Evolutionary conservation across 192 early-diverging fungal genomes (phyloP).

Genomic region (Coemansia sp.): DNA sequence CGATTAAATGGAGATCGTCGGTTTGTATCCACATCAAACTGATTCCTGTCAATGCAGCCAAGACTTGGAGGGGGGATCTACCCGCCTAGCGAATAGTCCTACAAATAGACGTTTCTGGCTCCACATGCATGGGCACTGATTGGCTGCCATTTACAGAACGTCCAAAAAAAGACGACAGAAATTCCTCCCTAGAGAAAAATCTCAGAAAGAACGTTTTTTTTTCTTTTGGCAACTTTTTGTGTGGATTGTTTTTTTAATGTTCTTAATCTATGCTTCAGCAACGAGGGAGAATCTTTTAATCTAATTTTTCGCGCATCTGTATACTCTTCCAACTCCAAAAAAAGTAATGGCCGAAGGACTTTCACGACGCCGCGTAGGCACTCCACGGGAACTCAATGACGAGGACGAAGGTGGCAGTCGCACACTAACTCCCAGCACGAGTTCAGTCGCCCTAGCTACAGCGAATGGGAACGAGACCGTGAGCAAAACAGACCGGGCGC

Average conservation of each 20-base stretch:
- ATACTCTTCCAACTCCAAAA: not conserved
- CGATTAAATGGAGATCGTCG: not conserved
- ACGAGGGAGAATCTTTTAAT: not conserved
- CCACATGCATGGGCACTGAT: too few relatives aligned
- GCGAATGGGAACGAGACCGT: not conserved
- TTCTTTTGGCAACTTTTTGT: not conserved
- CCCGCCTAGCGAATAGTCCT: too few relatives aligned
- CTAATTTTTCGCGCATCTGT: constrained; percentile 8
- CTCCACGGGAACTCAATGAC: constrained; percentile 29
- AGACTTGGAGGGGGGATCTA: too few relatives aligned
- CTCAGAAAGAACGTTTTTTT: not conserved
- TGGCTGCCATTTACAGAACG: too few relatives aligned
- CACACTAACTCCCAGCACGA: not conserved
- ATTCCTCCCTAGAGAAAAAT: too few relatives aligned
- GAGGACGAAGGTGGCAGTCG: not conserved
- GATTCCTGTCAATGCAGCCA: too few relatives aligned
- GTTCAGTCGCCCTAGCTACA: not conserved
- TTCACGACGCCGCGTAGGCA: constrained; percentile 43
- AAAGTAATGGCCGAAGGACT: constrained; percentile 44
- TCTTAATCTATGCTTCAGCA: not conserved
- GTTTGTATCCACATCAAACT: too few relatives aligned
- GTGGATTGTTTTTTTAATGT: not conserved
- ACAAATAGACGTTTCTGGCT: too few relatives aligned
- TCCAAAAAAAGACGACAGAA: too few relatives aligned
- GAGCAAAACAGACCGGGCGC: constrained; percentile 51